Percentiles rank a stretch among this genome's conserved stretches.
Evolutionary conservation across 768 basidiomycete species (phyloP).

Genomic region (Leucocoprinus leucothites): DNA sequence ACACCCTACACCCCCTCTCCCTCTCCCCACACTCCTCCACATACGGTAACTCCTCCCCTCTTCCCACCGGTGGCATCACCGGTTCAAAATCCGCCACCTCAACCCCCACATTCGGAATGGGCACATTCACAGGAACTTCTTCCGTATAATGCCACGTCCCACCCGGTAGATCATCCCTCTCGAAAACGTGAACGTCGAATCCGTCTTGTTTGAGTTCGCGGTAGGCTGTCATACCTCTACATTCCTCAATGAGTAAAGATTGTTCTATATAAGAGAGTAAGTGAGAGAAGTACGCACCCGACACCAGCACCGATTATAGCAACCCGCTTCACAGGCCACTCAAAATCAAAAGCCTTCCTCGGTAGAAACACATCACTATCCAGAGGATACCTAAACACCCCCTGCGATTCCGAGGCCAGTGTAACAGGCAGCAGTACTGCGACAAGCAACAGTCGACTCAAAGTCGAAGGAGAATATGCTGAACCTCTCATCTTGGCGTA

Average conservation of each 20-base stretch:
- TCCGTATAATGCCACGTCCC: slow-evolving; percentile 44
- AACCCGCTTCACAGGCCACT: not conserved
- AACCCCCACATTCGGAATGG: slow-evolving; percentile 33
- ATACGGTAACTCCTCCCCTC: slow-evolving; percentile 24
- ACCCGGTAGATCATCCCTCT: slow-evolving; percentile 36
- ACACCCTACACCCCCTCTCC: slow-evolving; percentile 16
- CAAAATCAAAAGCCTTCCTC: too few species aligned
- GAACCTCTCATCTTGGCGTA: too few species aligned
- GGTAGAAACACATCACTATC: too few species aligned
- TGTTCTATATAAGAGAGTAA: too few species aligned
- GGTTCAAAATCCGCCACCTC: slow-evolving; percentile 32
- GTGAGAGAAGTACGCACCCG: too few species aligned
- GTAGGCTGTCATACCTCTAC: slow-evolving; percentile 33
- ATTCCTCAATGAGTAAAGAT: too few species aligned
- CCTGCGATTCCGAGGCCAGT: too few species aligned
- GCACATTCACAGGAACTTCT: slow-evolving; percentile 29
- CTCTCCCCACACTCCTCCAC: slow-evolving; percentile 23
- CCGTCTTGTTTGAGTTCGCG: slow-evolving; percentile 32
- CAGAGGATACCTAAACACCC: too few species aligned
- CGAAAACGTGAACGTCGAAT: slow-evolving; percentile 33
- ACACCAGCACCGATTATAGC: not conserved
- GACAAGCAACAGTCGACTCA: too few species aligned
- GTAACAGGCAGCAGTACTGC: too few species aligned
- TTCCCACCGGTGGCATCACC: slow-evolving; percentile 31
- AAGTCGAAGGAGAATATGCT: too few species aligned